These are phyloP conservation scores for Gossypium schwendimanii DNA, from an alignment of 441 rosid species.

Conservation along the genomic window DNA sequence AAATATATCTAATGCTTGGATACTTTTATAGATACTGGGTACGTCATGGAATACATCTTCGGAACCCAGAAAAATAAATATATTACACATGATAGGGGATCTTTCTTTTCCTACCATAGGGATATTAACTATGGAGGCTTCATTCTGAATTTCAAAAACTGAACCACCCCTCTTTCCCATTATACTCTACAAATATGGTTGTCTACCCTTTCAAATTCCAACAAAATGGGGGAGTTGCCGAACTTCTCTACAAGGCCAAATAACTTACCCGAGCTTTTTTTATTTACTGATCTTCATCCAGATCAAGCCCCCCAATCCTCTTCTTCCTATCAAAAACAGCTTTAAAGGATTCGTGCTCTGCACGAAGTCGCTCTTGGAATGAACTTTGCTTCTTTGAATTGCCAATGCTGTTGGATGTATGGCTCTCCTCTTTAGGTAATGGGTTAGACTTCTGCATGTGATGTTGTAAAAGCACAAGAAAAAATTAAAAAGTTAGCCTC, in stretches of 20 bases:
- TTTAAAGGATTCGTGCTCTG: slow-evolving; percentile 80
- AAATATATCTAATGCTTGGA: not conserved
- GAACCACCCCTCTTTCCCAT: not conserved
- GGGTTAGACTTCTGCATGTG: slow-evolving; percentile 68
- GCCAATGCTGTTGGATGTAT: slow-evolving; percentile 19
- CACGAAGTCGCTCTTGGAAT: slow-evolving; percentile 74
- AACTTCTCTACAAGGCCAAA: not conserved
- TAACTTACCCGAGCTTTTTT: not conserved
- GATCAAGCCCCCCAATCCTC: slow-evolving; percentile 43
- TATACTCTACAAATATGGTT: not conserved
- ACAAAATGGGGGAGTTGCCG: not conserved
- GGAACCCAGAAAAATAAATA: not conserved
- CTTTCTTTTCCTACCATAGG: not conserved
- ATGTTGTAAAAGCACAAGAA: slow-evolving; percentile 7
- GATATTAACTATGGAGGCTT: not conserved
- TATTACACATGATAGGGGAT: not conserved
- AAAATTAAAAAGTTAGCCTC: not conserved
- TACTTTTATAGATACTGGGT: not conserved
- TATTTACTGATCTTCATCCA: slow-evolving; percentile 41
- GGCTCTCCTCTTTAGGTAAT: slow-evolving; percentile 38
- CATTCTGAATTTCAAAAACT: not conserved
- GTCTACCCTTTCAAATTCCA: not conserved
- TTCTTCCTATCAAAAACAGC: slow-evolving; percentile 74
- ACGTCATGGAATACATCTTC: not conserved
- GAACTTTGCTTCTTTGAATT: slow-evolving; percentile 43